phyloP scores from a whole-genome alignment of 768 basidiomycete genomes.

The Nidula microcarpa region DNA sequence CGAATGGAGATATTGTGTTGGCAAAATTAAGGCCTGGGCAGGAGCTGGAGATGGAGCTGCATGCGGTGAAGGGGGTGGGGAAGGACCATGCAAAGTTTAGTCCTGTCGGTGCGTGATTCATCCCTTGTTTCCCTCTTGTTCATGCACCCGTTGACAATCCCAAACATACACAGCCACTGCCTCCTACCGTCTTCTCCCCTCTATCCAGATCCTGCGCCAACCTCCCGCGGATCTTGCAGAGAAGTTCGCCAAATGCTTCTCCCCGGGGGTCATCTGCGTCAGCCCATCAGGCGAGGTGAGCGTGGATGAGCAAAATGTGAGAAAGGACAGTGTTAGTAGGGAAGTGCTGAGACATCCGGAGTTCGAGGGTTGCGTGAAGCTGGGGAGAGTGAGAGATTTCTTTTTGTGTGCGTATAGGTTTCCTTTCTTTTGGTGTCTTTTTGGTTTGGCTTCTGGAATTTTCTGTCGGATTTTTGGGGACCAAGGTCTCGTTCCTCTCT shows the following conservation, averaged over 20 bases:
- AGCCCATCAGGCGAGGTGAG: conserved; percentile 57
- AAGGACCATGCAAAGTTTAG: conserved; percentile 97
- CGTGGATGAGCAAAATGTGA: conserved; percentile 61
- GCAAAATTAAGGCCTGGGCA: conserved; percentile 93
- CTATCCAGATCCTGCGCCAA: conserved; percentile 71
- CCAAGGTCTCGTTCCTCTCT: too few relatives aligned
- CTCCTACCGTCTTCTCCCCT: conserved; percentile 88
- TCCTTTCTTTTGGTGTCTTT: too few relatives aligned
- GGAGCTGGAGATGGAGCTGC: conserved; percentile 76
- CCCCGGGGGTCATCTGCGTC: conserved; percentile 73
- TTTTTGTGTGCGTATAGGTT: conserved; percentile 72
- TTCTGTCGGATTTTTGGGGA: too few relatives aligned
- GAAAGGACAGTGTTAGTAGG: conserved; percentile 86
- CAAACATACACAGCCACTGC: conserved; percentile 68
- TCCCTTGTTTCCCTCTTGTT: neutral
- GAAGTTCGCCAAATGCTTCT: conserved; percentile 87
- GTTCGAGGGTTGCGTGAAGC: conserved; percentile 78
- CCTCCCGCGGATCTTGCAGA: conserved; percentile 74
- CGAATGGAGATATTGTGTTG: conserved; percentile 80
- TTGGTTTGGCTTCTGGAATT: too few relatives aligned
- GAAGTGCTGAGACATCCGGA: conserved; percentile 93
- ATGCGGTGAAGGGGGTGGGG: conserved; percentile 90
- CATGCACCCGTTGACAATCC: neutral
- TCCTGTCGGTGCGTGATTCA: conserved; percentile 70
- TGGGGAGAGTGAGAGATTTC: conserved; percentile 85